A percentile compares a stretch with the other conserved stretches of the same genome.
Conservation (phyloP, 2,329 filamentous ascomycete genomes). For the Xylaria multiplex region DNA sequence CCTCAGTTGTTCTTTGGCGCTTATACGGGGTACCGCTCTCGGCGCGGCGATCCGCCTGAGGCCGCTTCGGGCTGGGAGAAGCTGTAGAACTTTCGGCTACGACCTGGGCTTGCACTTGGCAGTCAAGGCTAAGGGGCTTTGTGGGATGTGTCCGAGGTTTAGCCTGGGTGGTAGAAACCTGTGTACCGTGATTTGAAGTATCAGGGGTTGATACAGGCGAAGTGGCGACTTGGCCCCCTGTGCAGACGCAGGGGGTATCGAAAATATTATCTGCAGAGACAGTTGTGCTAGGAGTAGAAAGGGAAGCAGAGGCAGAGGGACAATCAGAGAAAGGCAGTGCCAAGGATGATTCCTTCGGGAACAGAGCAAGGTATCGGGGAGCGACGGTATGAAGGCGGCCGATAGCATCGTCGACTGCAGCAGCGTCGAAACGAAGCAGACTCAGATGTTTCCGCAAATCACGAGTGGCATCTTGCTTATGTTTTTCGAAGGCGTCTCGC, state of each 20-base stretch:
- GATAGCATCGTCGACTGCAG: slow-evolving; percentile 39
- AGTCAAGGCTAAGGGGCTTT: slow-evolving; percentile 30
- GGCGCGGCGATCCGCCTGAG: slow-evolving; percentile 22
- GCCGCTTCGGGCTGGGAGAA: slow-evolving; percentile 34
- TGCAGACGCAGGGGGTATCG: background rate
- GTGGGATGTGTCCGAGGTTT: slow-evolving; percentile 28
- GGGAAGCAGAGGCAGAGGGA: slow-evolving; percentile 20
- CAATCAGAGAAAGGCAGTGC: slow-evolving; percentile 33
- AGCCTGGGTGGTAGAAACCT: background rate
- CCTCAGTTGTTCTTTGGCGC: slow-evolving; percentile 37
- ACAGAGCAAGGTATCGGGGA: slow-evolving; percentile 41
- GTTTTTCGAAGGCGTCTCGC: slow-evolving; percentile 42
- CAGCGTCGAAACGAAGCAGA: slow-evolving; percentile 40
- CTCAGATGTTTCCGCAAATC: slow-evolving; percentile 41
- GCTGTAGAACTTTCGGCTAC: slow-evolving; percentile 33
- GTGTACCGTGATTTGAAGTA: slow-evolving; percentile 7
- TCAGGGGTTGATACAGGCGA: slow-evolving; percentile 9
- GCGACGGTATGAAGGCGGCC: slow-evolving; percentile 37
- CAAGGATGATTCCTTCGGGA: slow-evolving; percentile 43
- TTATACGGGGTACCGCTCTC: slow-evolving; percentile 32
- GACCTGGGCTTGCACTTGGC: slow-evolving; percentile 36
- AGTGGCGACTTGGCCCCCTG: background rate
- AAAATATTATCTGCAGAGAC: background rate
- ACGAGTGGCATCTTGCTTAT: slow-evolving; percentile 41
- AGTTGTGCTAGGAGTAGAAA: slow-evolving; percentile 1